Base-by-base conservation (phyloP, 2,329 filamentous ascomycete species). In the Sphaceloma murrayae region DNA sequence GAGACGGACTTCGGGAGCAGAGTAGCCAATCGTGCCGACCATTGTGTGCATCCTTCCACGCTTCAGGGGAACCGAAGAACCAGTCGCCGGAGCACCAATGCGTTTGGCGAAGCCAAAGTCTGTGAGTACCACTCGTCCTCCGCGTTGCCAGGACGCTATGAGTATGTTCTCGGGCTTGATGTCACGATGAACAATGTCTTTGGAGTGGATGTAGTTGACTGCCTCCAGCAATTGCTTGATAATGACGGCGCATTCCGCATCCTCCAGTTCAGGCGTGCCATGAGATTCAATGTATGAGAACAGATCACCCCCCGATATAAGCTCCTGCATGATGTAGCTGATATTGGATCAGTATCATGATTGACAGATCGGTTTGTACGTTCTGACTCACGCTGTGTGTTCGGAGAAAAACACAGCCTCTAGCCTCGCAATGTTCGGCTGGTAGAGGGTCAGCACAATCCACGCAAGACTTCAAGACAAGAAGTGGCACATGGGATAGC, bases 301-400 rank as follows among this genome's bases (percentile, higher is more conserved):
- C 1, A 80, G 62, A 52, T 80, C 76, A 10, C 77, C 77, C 5
- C 67, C 75, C 2, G 74, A 71, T 36, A 77, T 57, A 7, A 80
- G 65, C 33, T 79, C 76, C 54, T 77, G 68, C 48, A 80, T 74
- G 44, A 80, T 72, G 54, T 76, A 80, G 13, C 72, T 73, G n/a
- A n/a, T n/a, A n/a, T n/a, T n/a, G n/a, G n/a, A n/a, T n/a, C n/a
- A n/a, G n/a, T n/a, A n/a, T n/a, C n/a, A n/a, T n/a, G n/a, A n/a
- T n/a, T n/a, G n/a, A n/a, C n/a, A n/a, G n/a, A n/a, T n/a, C n/a
- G n/a, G n/a, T n/a, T n/a, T n/a, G n/a, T n/a, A n/a, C n/a, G n/a
- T n/a, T n/a, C n/a, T 3, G 4, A 54, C 65, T 56, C 52, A 72
- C 68, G 77, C 64, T 3, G 67, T 74, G 50, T 69, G 66, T 3